Percentiles rank a stretch among this genome's conserved stretches.
Evolutionary conservation across 345 rosid genomes (phyloP).

Genomic region (Lagerstroemia speciosa): DNA sequence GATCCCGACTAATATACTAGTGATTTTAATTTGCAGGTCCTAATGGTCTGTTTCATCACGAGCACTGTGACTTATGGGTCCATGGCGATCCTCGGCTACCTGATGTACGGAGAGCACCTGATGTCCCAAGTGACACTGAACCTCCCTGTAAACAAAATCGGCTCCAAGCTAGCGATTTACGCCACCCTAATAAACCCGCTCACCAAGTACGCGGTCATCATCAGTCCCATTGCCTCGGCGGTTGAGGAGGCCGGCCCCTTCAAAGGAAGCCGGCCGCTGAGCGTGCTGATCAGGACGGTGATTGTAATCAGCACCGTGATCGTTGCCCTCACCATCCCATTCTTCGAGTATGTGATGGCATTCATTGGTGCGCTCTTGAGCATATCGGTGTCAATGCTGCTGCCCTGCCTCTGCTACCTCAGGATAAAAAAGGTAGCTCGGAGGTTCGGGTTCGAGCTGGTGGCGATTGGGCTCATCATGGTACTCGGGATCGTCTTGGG

Average conservation of each 20-base stretch:
- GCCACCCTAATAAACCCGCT: slow-evolving; percentile 54
- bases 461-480: slow-evolving; percentile 27
- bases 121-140: slow-evolving; percentile 62
- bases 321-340: slow-evolving; percentile 50
- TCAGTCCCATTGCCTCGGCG: slow-evolving; percentile 41
- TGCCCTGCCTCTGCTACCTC: slow-evolving; percentile 62
- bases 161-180: slow-evolving; percentile 45
- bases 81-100: slow-evolving; percentile 55
- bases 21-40: slow-evolving; percentile 44
- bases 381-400: slow-evolving; percentile 34
- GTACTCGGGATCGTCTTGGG: slow-evolving; percentile 30
- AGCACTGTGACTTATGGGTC: slow-evolving; percentile 47
- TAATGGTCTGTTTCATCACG: slow-evolving; percentile 38
- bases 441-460: slow-evolving; percentile 27
- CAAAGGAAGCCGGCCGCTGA: slow-evolving; percentile 18
- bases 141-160: slow-evolving; percentile 38
- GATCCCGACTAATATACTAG: too few relatives aligned
- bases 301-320: slow-evolving; percentile 43
- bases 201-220: slow-evolving; percentile 46
- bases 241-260: slow-evolving; percentile 34
- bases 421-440: slow-evolving; percentile 27
- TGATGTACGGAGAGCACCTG: slow-evolving; percentile 48
- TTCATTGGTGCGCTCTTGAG: slow-evolving; percentile 52
- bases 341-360: slow-evolving; percentile 59
- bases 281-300: slow-evolving; percentile 36